Evolutionary conservation across 768 basidiomycete genomes (phyloP).

Genomic region (Panus rudis): DNA sequence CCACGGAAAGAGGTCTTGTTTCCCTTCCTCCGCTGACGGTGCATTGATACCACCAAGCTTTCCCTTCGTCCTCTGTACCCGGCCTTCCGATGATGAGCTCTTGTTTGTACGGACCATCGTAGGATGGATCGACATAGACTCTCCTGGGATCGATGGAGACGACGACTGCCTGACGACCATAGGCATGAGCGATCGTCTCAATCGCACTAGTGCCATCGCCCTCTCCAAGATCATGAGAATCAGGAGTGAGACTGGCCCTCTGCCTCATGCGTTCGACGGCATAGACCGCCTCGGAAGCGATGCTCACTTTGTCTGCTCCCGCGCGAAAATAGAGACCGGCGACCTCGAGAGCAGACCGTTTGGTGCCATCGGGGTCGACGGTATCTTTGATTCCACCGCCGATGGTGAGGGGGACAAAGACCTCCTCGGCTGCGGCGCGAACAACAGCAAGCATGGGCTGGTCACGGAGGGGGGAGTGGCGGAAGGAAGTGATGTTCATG

Average conservation of each 20-base stretch:
- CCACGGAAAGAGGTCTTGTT: conserved; percentile 72
- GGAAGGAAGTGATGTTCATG: conserved; percentile 99
- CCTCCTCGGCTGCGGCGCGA: conserved; percentile 75
- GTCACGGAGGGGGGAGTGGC: conserved; percentile 88
- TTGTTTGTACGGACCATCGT: conserved; percentile 60
- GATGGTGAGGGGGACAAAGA: conserved; percentile 97
- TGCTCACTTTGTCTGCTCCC: conserved; percentile 97
- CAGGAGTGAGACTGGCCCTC: conserved; percentile 16
- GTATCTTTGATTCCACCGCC: conserved; percentile 98
- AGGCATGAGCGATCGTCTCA: conserved; percentile 83
- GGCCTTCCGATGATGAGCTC: conserved; percentile 49
- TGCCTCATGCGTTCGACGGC: conserved; percentile 79
- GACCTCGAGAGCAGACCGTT: conserved; percentile 82
- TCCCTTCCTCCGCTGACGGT: conserved; percentile 93
- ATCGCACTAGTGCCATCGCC: conserved; percentile 79
- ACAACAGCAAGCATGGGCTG: conserved; percentile 99
- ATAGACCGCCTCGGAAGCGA: conserved; percentile 92
- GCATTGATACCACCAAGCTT: conserved; percentile 98
- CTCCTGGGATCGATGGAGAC: conserved; percentile 93
- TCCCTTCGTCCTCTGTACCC: conserved; percentile 45
- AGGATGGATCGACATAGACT: conserved; percentile 66
- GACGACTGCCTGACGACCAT: conserved; percentile 96
- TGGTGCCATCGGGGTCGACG: conserved; percentile 90
- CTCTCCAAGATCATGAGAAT: conserved; percentile 28
- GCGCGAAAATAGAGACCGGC: conserved; percentile 95